Conservation (phyloP, 768 basidiomycete genomes). For the Kwoniella bestiolae region DNA sequence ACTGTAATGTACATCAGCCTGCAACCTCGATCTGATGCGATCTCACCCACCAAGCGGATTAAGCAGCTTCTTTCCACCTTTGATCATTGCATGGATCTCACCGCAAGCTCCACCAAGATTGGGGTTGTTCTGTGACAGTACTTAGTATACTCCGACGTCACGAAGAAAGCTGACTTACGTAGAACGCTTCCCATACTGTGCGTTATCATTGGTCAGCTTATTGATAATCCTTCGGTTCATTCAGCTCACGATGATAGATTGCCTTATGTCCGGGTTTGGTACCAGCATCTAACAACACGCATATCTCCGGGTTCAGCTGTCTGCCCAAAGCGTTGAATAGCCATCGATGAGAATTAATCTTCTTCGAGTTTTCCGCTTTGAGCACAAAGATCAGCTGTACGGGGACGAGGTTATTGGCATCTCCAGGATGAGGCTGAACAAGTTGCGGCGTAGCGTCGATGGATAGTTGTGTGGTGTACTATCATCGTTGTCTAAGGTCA, state of each 20-base stretch:
- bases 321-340: constrained; percentile 56
- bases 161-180: too few relatives aligned
- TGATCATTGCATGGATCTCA: constrained; percentile 48
- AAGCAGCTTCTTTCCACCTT: constrained; percentile 46
- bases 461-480: constrained; percentile 97
- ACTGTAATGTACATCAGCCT: constrained; percentile 9
- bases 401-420: constrained; percentile 76
- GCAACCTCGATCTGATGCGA: neutral
- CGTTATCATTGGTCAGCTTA: neutral
- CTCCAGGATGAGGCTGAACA: constrained; percentile 84
- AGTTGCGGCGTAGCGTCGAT: constrained; percentile 88
- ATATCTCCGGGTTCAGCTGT: constrained; percentile 53
- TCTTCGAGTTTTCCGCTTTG: constrained; percentile 67
- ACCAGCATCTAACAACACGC: constrained; percentile 55
- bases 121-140: constrained; percentile 45
- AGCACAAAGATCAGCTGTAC: constrained; percentile 70
- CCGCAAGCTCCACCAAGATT: constrained; percentile 54
- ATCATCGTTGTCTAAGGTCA: neutral
- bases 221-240: neutral
- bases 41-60: constrained; percentile 41
- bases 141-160: too few relatives aligned
- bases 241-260: constrained; percentile 60
- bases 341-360: constrained; percentile 55
- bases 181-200: constrained; percentile 57
- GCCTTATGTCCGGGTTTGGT: constrained; percentile 52